Evolutionary conservation across 2,329 filamentous ascomycete species (phyloP).

Genomic region (Arthrobotrys iridis): DNA sequence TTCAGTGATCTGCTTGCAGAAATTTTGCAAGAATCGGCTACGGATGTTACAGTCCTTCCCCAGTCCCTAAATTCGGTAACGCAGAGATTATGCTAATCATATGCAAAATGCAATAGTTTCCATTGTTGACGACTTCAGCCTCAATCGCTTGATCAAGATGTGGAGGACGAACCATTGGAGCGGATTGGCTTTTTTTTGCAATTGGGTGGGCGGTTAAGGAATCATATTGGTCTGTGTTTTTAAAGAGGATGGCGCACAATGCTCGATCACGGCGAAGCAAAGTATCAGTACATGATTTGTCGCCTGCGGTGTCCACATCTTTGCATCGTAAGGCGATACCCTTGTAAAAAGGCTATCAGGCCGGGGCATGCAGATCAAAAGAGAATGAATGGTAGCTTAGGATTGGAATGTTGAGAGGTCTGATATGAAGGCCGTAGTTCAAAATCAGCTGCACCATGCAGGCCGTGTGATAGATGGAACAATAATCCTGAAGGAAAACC

Average conservation of each 20-base stretch:
- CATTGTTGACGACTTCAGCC: conserved; percentile 36
- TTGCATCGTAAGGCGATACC: conserved; percentile 44
- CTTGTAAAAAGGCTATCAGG: conserved; percentile 30
- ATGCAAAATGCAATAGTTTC: conserved; percentile 48
- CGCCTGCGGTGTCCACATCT: conserved; percentile 7
- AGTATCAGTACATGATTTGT: conserved; percentile 13
- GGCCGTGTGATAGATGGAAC: conserved; percentile 24
- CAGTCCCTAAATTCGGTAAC: conserved; percentile 10
- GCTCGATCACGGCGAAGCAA: conserved; percentile 19
- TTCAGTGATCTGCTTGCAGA: background rate
- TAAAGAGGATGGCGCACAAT: conserved; percentile 17
- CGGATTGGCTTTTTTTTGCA: background rate
- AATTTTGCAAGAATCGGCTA: background rate
- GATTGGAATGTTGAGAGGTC: background rate
- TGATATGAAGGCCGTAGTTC: background rate
- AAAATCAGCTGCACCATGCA: conserved; percentile 14
- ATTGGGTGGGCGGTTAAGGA: background rate
- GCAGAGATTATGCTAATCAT: conserved; percentile 29
- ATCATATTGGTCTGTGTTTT: background rate
- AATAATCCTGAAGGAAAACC: conserved; percentile 13
- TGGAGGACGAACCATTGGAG: background rate
- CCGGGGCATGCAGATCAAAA: conserved; percentile 6
- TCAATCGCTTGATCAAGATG: conserved; percentile 23
- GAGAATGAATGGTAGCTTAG: background rate
- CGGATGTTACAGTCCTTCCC: conserved; percentile 21